Conservation (phyloP, 2,329 filamentous ascomycete genomes). For the Rutstroemia sydowiana region DNA sequence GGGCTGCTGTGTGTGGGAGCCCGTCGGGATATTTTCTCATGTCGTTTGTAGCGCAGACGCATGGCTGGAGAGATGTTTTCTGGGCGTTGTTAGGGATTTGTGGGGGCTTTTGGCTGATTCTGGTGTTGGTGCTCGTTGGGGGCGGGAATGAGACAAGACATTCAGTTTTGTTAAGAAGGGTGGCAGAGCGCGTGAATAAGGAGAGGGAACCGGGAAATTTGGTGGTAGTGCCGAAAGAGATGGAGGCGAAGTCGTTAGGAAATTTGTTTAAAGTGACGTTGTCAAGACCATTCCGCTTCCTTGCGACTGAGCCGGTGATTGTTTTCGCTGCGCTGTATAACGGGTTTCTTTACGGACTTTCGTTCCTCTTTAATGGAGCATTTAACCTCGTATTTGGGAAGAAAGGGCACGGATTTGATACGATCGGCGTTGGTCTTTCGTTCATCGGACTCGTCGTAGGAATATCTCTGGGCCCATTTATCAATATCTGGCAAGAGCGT, state of each 20-base stretch:
- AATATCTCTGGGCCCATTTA: constrained; percentile 34
- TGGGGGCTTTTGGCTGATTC: constrained; percentile 13
- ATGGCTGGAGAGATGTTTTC: constrained; percentile 12
- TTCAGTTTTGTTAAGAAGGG: constrained; percentile 6
- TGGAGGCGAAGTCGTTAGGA: constrained; percentile 3
- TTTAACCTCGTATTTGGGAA: constrained; percentile 42
- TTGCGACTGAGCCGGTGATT: constrained; percentile 51
- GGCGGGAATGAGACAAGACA: constrained; percentile 11
- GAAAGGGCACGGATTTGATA: constrained; percentile 35
- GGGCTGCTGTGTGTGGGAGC: constrained; percentile 37
- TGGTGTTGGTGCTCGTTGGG: constrained; percentile 2
- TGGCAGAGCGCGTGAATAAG: constrained; percentile 1
- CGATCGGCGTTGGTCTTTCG: constrained; percentile 33
- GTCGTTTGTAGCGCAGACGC: constrained; percentile 11
- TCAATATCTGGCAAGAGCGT: constrained; percentile 32
- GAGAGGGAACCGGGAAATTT: not conserved
- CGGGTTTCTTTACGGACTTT: constrained; percentile 51
- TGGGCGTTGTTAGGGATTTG: constrained; percentile 15
- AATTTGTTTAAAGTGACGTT: constrained; percentile 9
- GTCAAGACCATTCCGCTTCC: constrained; percentile 43
- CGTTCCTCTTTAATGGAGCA: constrained; percentile 33
- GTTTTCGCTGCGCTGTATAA: constrained; percentile 54
- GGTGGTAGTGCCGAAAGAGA: not conserved
- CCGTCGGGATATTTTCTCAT: constrained; percentile 30
- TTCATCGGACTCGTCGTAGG: constrained; percentile 34